These are phyloP conservation scores for Coemansia sp. DNA, from an alignment of 192 early-diverging fungal species.

Conservation along the genomic window DNA sequence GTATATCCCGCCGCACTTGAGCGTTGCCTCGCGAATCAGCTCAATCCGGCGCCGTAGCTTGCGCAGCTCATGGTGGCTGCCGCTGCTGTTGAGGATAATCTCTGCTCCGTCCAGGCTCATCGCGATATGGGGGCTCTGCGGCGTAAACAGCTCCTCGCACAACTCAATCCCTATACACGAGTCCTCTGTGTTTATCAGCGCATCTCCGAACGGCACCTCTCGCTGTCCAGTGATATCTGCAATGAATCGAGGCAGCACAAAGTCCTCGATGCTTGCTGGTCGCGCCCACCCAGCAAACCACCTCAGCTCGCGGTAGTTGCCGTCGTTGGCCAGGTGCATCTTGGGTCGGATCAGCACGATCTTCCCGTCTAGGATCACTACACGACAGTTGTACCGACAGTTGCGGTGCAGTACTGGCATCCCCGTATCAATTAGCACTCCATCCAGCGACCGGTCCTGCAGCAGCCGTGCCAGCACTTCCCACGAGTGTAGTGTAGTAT, in stretches of 20 bases:
- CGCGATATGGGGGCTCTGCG: constrained; percentile 90
- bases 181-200: constrained; percentile 79
- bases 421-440: constrained; percentile 90
- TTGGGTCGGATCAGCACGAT: constrained; percentile 98
- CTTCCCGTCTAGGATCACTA: constrained; percentile 76
- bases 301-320: constrained; percentile 95
- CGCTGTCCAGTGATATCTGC: constrained; percentile 75
- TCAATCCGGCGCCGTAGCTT: constrained; percentile 88
- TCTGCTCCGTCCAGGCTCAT: constrained; percentile 96
- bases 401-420: constrained; percentile 95
- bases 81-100: constrained; percentile 94
- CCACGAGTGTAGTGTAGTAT: constrained; percentile 96
- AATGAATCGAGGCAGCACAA: constrained; percentile 81
- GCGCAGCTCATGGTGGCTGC: constrained; percentile 94
- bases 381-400: constrained; percentile 96
- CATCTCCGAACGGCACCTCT: constrained; percentile 88
- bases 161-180: constrained; percentile 91
- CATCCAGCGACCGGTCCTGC: constrained; percentile 61
- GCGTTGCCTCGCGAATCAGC: constrained; percentile 86
- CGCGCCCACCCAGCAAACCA: constrained; percentile 93
- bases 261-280: constrained; percentile 66
- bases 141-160: constrained; percentile 98
- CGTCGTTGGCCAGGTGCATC: constrained; percentile 93
- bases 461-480: constrained; percentile 82
- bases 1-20: constrained; percentile 93